Conservation (phyloP, 129 eudicot genomes). For the Chrysanthemum seticuspe region DNA sequence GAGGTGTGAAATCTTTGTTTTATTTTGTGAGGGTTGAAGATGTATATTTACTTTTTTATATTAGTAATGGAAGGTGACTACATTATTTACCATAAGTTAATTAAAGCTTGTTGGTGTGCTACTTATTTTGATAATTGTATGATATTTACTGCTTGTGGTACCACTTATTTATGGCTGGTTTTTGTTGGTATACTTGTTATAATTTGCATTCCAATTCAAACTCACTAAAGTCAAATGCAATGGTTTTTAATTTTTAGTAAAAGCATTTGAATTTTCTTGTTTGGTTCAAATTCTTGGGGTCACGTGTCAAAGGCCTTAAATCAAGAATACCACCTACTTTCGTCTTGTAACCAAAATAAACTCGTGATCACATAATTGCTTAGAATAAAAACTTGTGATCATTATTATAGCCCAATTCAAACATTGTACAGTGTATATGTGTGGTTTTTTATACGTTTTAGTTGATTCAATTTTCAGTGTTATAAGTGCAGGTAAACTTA, state of each 20-base stretch:
- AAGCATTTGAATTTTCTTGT: too few relatives aligned
- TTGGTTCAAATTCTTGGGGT: too few relatives aligned
- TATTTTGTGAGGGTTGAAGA: constrained; percentile 8
- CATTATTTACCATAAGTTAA: background rate
- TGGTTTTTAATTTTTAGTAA: background rate
- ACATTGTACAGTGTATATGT: too few relatives aligned
- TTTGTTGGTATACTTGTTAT: background rate
- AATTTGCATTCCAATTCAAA: background rate
- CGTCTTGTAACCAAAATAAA: too few relatives aligned
- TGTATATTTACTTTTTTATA: constrained; percentile 26
- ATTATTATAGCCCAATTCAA: too few relatives aligned
- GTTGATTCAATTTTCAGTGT: too few relatives aligned
- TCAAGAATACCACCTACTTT: too few relatives aligned
- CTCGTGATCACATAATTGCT: too few relatives aligned
- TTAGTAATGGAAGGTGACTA: constrained; percentile 38
- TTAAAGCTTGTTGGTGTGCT: constrained; percentile 16
- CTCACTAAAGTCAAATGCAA: background rate
- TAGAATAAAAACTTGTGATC: too few relatives aligned
- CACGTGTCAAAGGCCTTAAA: too few relatives aligned
- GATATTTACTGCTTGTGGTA: background rate
- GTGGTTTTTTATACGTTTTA: too few relatives aligned
- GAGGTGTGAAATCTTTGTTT: constrained; percentile 15
- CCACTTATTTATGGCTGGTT: constrained; percentile 3
- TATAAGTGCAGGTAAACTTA: too few relatives aligned
- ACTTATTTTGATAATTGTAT: background rate